Conservation (phyloP, 2,329 filamentous ascomycete genomes). For the Trichoderma simmonsii region DNA sequence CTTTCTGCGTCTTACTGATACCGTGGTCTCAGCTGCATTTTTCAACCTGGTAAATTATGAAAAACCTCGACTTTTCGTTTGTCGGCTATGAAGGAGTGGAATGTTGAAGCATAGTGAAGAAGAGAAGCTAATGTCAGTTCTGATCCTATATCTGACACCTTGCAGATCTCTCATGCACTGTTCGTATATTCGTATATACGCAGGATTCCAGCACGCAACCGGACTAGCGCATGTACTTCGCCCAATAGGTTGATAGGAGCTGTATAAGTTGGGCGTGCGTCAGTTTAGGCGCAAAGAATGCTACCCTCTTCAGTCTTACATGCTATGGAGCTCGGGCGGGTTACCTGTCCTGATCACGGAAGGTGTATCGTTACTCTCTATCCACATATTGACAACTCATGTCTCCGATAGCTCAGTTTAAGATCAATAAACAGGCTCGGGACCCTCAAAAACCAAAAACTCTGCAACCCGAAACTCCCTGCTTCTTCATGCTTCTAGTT, state of each 20-base stretch:
- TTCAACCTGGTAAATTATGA: neutral
- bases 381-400: neutral
- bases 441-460: neutral
- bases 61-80: neutral
- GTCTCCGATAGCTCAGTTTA: neutral
- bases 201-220: neutral
- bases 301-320: neutral
- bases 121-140: neutral
- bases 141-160: neutral
- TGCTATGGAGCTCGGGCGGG: neutral
- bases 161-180: neutral
- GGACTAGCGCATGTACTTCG: neutral
- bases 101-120: neutral
- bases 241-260: neutral
- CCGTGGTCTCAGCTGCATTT: neutral
- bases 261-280: neutral
- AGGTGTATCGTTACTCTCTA: neutral
- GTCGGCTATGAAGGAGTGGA: neutral
- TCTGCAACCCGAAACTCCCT: neutral
- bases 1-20: neutral
- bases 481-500: neutral
- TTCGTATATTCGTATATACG: neutral
- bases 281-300: neutral
- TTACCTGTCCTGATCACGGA: neutral
- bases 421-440: neutral